Evolutionary conservation across 768 basidiomycete species (phyloP), one percentile per base, ranked within the genome.

Genomic region (Hebeloma cylindrosporum): DNA sequence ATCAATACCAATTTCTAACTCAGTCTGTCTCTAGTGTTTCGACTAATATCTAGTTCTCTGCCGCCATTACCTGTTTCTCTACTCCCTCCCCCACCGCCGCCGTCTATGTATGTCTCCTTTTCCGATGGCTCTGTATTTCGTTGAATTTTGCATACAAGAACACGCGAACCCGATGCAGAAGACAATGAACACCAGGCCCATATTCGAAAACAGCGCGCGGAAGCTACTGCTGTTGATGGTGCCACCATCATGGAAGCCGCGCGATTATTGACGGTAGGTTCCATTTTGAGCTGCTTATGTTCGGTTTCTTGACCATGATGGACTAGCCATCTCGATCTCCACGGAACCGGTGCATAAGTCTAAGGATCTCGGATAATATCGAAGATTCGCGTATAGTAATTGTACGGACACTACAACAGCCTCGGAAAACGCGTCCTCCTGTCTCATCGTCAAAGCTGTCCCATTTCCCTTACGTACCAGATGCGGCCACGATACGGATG

Each of bases 101-200:
- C 59, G 11, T 47, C 68, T 5, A 59, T 62, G 78, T 79, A 50
- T 10, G 69, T 60, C 10, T 3, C 11, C 29, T 16, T 13, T 1
- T n/a, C 33, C 25, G 11, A 18, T 17, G 4, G 9, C 10, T 17
- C 11, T 17, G n/a, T 6, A 10, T n/a, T 13, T 3, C 16, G 9
- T 16, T 35, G 21, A 35, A 5, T 46, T 28, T 45, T 42, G 8
- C 4, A 40, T 23, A 8, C n/a, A 40, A 80, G 78, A 51, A 70
- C 68, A 17, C 68, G 64, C 30, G 75, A 70, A 43, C 80, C 78
- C 1, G 74, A 73, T 22, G 65, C 53, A 4, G 80, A 82, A 53
- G 80, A 82, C 50, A 67, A 57, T 36, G 59, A 65, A 36, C 51
- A 26, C 10, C 65, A 71, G 51, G 79, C 79, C n/a, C 50, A 64